These are phyloP conservation scores for Elymus sibiricus DNA, from an alignment of 176 grass and related monocot genomes.

Conservation along the genomic window DNA sequence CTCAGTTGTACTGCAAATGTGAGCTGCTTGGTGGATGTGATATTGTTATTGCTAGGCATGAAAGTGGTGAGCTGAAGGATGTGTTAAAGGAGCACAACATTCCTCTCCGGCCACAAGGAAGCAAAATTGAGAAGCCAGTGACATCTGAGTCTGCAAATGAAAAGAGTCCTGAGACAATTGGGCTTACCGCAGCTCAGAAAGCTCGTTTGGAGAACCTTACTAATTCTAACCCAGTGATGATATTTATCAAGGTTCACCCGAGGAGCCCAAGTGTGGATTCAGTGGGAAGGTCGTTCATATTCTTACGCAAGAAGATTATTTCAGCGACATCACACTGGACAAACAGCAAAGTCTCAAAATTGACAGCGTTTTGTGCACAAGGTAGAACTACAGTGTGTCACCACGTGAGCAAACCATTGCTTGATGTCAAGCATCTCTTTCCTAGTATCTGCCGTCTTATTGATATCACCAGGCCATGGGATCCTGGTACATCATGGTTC, in stretches of 20 bases:
- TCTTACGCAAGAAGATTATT: conserved; percentile 66
- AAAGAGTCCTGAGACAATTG: conserved; percentile 23
- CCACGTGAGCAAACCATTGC: too few species aligned
- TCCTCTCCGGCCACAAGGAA: conserved; percentile 42
- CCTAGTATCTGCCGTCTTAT: too few species aligned
- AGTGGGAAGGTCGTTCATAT: conserved; percentile 87
- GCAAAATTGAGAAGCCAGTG: conserved; percentile 29
- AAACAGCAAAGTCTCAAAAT: too few species aligned
- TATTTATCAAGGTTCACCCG: conserved; percentile 84
- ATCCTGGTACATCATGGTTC: too few species aligned
- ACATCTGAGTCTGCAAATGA: conserved; percentile 20
- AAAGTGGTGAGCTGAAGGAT: conserved; percentile 81
- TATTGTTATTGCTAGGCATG: conserved; percentile 88
- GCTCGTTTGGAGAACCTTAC: conserved; percentile 52
- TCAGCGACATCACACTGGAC: too few species aligned
- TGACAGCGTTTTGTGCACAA: too few species aligned
- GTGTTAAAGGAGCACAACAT: conserved; percentile 61
- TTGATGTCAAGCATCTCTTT: too few species aligned
- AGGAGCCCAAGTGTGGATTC: conserved; percentile 95
- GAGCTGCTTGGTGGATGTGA: conserved; percentile 92
- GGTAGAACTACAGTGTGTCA: too few species aligned
- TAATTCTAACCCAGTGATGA: conserved; percentile 70
- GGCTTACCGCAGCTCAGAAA: conserved; percentile 42
- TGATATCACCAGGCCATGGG: too few species aligned
- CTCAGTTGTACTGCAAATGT: conserved; percentile 89